These are phyloP conservation scores for Starmera amethionina DNA, from an alignment of 805 yeast genomes.

Conservation along the genomic window DNA sequence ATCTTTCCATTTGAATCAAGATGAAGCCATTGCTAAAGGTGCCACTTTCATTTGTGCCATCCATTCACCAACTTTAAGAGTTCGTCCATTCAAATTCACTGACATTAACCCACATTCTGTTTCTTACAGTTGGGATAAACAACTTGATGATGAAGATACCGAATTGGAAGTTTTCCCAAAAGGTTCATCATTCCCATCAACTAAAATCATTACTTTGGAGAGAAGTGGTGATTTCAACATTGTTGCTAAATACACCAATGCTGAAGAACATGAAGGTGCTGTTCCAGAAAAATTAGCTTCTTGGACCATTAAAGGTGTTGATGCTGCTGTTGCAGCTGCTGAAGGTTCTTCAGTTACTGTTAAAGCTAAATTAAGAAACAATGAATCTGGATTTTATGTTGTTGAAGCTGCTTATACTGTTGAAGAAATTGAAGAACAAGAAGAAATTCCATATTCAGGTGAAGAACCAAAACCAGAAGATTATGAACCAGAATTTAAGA, in stretches of 20 bases:
- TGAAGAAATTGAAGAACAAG: slow-evolving; percentile 84
- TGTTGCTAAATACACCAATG: slow-evolving; percentile 77
- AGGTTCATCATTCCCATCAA: slow-evolving; percentile 88
- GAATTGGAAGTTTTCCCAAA: slow-evolving; percentile 95
- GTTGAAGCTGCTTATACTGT: slow-evolving; percentile 93
- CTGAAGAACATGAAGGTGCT: slow-evolving; percentile 62
- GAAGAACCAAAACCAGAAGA: slow-evolving; percentile 71
- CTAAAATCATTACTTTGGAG: slow-evolving; percentile 90
- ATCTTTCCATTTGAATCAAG: slow-evolving; percentile 95
- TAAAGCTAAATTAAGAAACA: slow-evolving; percentile 92
- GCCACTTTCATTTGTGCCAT: slow-evolving; percentile 98
- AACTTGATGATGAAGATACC: slow-evolving; percentile 80
- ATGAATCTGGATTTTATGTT: slow-evolving; percentile 91
- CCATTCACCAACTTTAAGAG: slow-evolving; percentile 98
- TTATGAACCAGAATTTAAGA: slow-evolving; percentile 78
- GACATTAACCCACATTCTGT: slow-evolving; percentile 89
- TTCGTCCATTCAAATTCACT: slow-evolving; percentile 97
- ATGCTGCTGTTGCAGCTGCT: slow-evolving; percentile 46
- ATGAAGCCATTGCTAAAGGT: slow-evolving; percentile 98
- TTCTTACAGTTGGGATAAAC: slow-evolving; percentile 90
- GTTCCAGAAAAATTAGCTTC: slow-evolving; percentile 57
- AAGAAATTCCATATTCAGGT: slow-evolving; percentile 63
- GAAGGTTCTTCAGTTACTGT: slow-evolving; percentile 74
- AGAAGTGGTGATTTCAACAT: slow-evolving; percentile 83
- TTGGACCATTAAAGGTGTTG: slow-evolving; percentile 84